A percentile compares a stretch with the other conserved stretches of the same genome.
phyloP scores from a whole-genome alignment of 1,284 basidiomycete species.

The Caloboletus inedulis region DNA sequence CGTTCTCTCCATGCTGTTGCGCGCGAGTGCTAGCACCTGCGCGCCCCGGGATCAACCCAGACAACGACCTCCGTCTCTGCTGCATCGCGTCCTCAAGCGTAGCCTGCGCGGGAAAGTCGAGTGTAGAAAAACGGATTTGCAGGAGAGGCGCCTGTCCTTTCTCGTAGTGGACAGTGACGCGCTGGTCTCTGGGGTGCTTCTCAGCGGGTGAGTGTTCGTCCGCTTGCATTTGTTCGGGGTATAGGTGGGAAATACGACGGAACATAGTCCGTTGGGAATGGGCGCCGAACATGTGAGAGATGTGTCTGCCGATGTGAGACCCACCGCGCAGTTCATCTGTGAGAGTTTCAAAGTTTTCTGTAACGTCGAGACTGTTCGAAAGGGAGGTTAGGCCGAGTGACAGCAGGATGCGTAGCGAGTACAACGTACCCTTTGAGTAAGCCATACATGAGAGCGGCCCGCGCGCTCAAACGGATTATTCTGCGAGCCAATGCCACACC shows the following conservation, averaged over 20 bases:
- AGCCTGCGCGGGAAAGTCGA: conserved; percentile 44
- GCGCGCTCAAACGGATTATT: conserved; percentile 51
- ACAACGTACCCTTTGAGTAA: conserved; percentile 58
- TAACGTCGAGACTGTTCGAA: conserved; percentile 39
- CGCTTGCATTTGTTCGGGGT: not conserved
- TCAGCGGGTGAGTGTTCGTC: conserved; percentile 1
- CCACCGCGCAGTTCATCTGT: conserved; percentile 34
- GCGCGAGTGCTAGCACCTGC: not conserved
- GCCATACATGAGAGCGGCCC: conserved; percentile 56
- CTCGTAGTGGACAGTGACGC: conserved; percentile 56
- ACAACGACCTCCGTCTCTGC: conserved; percentile 10
- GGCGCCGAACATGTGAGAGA: conserved; percentile 46
- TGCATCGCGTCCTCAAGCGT: conserved; percentile 33
- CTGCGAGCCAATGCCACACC: conserved; percentile 51
- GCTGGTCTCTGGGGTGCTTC: conserved; percentile 26
- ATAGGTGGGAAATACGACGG: conserved; percentile 41
- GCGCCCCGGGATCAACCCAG: conserved; percentile 8
- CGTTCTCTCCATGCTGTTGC: conserved; percentile 1
- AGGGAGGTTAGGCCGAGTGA: not conserved
- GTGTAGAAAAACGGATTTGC: conserved; percentile 57
- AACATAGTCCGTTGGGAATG: conserved; percentile 45
- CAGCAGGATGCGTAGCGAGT: not conserved
- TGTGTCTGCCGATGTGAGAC: conserved; percentile 24
- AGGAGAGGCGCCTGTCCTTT: conserved; percentile 53
- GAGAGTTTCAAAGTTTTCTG: conserved; percentile 44